phyloP scores from a whole-genome alignment of 345 rosid genomes.

The Syzygium aqueum region DNA sequence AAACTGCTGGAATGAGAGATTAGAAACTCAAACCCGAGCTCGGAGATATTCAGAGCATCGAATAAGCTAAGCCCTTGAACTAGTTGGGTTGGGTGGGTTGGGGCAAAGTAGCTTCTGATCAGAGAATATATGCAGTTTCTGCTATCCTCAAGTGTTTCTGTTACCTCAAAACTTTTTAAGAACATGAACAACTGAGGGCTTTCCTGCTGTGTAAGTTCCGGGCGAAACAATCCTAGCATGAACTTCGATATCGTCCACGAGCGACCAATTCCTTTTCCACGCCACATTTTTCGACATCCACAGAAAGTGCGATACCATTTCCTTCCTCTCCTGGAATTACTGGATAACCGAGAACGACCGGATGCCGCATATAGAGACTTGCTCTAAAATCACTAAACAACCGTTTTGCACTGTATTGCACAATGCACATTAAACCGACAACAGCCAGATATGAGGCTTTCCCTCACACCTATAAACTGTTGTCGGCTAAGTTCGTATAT shows the following conservation, averaged over 20 bases:
- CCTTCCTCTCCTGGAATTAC: neutral
- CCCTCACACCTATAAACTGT: too few species aligned
- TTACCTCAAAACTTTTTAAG: accelerated
- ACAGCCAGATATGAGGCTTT: too few species aligned
- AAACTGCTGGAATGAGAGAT: neutral
- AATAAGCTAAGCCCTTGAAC: neutral
- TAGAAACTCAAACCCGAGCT: neutral
- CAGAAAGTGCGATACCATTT: neutral
- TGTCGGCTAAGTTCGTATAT: too few species aligned
- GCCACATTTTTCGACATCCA: neutral
- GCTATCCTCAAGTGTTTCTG: neutral
- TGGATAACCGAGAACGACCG: neutral
- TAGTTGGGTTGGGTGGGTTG: neutral
- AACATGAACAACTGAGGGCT: neutral
- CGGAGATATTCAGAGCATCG: neutral
- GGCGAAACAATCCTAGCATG: neutral
- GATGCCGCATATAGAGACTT: neutral
- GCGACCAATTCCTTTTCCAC: neutral
- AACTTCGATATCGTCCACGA: neutral
- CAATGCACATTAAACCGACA: too few species aligned
- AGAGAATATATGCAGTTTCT: neutral
- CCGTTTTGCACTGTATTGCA: too few species aligned
- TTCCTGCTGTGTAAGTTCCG: neutral
- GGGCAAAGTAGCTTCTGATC: neutral
- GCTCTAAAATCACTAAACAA: neutral